Evolutionary conservation across 2,329 filamentous ascomycete genomes (phyloP).

Genomic region (Mycosphaerella arachidis): DNA sequence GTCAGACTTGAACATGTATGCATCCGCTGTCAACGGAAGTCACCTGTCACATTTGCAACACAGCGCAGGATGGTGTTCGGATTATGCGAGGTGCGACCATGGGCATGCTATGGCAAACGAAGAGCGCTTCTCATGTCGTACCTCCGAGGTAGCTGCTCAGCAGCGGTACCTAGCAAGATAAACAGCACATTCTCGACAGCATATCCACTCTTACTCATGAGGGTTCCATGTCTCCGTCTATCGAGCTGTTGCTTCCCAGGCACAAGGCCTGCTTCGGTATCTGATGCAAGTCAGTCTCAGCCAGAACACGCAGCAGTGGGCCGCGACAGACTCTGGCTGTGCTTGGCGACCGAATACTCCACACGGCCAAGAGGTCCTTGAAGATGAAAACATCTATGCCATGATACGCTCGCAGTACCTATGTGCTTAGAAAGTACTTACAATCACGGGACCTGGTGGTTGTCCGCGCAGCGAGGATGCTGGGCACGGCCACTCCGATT

Average conservation of each 20-base stretch:
- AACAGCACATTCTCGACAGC: neutral
- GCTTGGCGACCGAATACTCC: neutral
- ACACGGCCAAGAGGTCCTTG: neutral
- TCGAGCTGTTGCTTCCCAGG: neutral
- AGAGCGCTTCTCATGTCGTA: neutral
- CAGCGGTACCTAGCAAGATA: no score
- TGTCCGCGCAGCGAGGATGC: neutral
- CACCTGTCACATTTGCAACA: neutral
- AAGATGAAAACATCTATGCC: no score
- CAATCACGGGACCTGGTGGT: neutral
- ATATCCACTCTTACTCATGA: no score
- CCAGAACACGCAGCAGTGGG: neutral
- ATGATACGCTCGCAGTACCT: no score
- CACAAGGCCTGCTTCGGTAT: neutral
- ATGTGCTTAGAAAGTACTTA: neutral
- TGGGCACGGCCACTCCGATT: no score
- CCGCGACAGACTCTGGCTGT: neutral
- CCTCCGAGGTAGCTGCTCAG: no score
- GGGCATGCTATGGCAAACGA: neutral
- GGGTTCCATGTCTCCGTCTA: no score
- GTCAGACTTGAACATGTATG: neutral
- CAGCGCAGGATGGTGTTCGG: neutral
- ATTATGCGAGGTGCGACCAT: neutral
- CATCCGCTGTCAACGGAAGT: conserved; percentile 7
- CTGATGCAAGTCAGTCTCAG: neutral